phyloP scores from a whole-genome alignment of 169 alveolate species.

The Babesia sp. region DNA sequence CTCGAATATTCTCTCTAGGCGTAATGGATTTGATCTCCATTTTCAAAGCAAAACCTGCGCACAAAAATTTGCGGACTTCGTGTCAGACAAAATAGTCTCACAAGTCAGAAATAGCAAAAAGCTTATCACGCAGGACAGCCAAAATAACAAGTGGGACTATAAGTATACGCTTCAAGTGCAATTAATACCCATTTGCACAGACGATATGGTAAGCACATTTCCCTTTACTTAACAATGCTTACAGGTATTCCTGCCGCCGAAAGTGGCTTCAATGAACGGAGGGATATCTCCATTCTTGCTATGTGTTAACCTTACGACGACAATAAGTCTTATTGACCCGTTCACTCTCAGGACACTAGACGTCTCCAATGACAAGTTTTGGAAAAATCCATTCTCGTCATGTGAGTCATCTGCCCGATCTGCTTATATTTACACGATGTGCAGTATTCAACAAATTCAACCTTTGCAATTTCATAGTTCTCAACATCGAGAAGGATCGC shows the following conservation, averaged over 20 bases:
- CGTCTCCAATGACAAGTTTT: slow-evolving; percentile 56
- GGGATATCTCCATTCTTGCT: slow-evolving; percentile 64
- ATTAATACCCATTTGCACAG: slow-evolving; percentile 95
- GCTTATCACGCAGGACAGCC: slow-evolving; percentile 90
- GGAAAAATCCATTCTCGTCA: slow-evolving; percentile 65
- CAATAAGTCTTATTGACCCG: slow-evolving; percentile 63
- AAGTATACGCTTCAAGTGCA: slow-evolving; percentile 92
- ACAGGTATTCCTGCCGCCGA: slow-evolving; percentile 62
- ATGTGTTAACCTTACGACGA: slow-evolving; percentile 53
- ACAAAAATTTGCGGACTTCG: slow-evolving; percentile 92
- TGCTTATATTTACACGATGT: too few species aligned
- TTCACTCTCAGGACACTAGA: slow-evolving; percentile 64
- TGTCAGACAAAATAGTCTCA: slow-evolving; percentile 81
- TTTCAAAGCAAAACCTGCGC: slow-evolving; percentile 93
- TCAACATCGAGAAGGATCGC: slow-evolving; percentile 55
- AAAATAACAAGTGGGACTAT: slow-evolving; percentile 86
- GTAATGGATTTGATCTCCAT: slow-evolving; percentile 98
- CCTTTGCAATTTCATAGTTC: slow-evolving; percentile 58
- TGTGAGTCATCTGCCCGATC: slow-evolving; percentile 46
- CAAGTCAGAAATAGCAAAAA: slow-evolving; percentile 87
- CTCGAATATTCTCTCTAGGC: slow-evolving; percentile 88
- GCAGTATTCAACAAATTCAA: slow-evolving; percentile 65
- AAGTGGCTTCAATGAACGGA: slow-evolving; percentile 60
- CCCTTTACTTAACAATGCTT: too few species aligned
- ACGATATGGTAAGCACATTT: slow-evolving; percentile 88